Evolutionary conservation across 352 stramenopile genomes (phyloP).

Genomic region (Phytophthora capsici): DNA sequence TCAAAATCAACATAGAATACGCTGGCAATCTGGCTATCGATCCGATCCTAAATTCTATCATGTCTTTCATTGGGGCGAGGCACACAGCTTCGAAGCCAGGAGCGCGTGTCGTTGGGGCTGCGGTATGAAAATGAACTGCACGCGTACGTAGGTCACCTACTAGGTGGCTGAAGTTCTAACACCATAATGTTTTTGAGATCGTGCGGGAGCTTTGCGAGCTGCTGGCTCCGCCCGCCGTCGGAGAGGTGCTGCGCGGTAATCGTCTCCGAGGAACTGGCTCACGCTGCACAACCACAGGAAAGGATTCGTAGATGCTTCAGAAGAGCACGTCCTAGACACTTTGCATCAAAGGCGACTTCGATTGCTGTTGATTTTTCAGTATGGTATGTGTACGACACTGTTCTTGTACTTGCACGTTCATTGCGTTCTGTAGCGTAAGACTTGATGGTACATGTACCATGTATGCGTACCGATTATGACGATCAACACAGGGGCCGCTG

Average conservation of each 20-base stretch:
- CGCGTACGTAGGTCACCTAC: too few relatives aligned
- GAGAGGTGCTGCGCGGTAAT: not conserved
- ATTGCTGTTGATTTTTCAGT: not conserved
- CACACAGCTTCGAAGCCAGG: not conserved
- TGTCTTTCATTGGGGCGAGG: not conserved
- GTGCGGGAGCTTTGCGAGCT: not conserved
- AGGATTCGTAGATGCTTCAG: too few relatives aligned
- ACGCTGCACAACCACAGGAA: not conserved
- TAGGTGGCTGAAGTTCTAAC: not conserved
- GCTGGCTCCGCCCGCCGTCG: not conserved
- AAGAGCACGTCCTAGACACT: too few relatives aligned
- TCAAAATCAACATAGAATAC: not conserved
- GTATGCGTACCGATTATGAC: too few relatives aligned
- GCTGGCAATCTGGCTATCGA: not conserved
- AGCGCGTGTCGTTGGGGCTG: not conserved
- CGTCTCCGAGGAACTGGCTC: not conserved
- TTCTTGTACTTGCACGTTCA: not conserved
- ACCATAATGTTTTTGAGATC: not conserved
- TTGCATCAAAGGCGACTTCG: too few relatives aligned
- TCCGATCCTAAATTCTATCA: not conserved
- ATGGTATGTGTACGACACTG: too few relatives aligned
- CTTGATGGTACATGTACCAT: too few relatives aligned
- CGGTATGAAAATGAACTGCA: too few relatives aligned
- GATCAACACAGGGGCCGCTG: too few relatives aligned
- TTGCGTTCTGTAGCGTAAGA: not conserved